These are phyloP conservation scores for Pyrenophora tritici-repentis DNA, from an alignment of 2,329 filamentous ascomycete species.

Conservation along the genomic window DNA sequence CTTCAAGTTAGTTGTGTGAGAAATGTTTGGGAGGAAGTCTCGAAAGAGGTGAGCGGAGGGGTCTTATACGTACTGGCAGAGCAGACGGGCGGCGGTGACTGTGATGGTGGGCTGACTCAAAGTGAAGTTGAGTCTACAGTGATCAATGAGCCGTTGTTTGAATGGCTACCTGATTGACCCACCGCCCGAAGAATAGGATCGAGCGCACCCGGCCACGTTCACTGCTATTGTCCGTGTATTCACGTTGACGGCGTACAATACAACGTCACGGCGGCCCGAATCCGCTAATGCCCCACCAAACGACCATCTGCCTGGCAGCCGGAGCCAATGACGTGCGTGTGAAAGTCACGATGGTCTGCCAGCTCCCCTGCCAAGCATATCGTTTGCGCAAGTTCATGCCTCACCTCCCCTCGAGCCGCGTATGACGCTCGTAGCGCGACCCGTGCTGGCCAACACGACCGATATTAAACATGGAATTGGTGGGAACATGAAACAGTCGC, in stretches of 20 bases:
- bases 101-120: slow-evolving; percentile 5
- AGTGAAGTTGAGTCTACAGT: slow-evolving; percentile 28
- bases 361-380: slow-evolving; percentile 16
- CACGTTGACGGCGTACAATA: slow-evolving; percentile 12
- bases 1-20: not conserved
- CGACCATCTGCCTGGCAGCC: slow-evolving; percentile 8
- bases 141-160: slow-evolving; percentile 25
- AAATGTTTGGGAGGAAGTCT: slow-evolving; percentile 23
- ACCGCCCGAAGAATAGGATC: slow-evolving; percentile 8
- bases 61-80: slow-evolving; percentile 18
- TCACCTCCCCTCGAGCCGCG: slow-evolving; percentile 5
- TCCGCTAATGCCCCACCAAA: slow-evolving; percentile 7
- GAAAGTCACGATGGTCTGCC: slow-evolving; percentile 9
- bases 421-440: slow-evolving; percentile 2
- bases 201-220: slow-evolving; percentile 7
- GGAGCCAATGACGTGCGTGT: slow-evolving; percentile 8
- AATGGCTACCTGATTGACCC: slow-evolving; percentile 18
- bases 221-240: slow-evolving; percentile 16
- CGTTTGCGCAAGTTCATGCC: slow-evolving; percentile 15
- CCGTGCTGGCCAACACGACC: not conserved
- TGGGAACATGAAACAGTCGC: slow-evolving; percentile 3
- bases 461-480: slow-evolving; percentile 4
- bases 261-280: slow-evolving; percentile 13
- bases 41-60: slow-evolving; percentile 32
- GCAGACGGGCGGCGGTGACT: slow-evolving; percentile 3